These are phyloP conservation scores for Petunia hybrid DNA, from an alignment of 305 asterid species.

Conservation along the genomic window DNA sequence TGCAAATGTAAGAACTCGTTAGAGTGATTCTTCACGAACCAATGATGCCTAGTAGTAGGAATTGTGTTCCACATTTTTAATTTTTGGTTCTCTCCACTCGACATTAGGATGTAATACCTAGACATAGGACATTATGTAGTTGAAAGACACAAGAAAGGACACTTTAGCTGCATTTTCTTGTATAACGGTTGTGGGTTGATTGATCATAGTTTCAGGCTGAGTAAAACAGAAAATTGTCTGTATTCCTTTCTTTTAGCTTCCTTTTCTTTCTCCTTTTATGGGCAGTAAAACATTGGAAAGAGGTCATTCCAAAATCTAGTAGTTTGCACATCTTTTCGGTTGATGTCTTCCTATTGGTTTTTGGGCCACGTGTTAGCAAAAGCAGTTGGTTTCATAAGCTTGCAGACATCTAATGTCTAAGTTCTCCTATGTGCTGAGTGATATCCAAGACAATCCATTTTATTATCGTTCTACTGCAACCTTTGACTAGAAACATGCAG, in stretches of 20 bases:
- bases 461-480: not conserved
- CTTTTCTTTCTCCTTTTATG: not conserved
- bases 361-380: not conserved
- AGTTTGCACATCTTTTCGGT: not conserved
- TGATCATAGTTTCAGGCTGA: slow-evolving; percentile 1
- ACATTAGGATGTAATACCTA: slow-evolving; percentile 16
- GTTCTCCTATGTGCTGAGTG: not conserved
- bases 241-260: not conserved
- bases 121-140: not conserved
- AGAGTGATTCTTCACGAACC: not conserved
- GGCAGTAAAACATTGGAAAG: slow-evolving; percentile 2
- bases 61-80: not conserved
- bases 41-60: slow-evolving; percentile 21
- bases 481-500: not conserved
- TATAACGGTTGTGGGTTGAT: not conserved
- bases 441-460: not conserved
- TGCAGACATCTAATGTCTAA: not conserved
- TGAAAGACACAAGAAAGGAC: not conserved
- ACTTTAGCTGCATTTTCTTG: slow-evolving; percentile 2
- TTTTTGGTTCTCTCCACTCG: not conserved
- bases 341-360: not conserved
- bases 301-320: slow-evolving; percentile 18
- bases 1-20: slow-evolving; percentile 15
- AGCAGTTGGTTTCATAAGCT: not conserved
- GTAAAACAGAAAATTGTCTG: not conserved